A percentile compares a stretch with the other conserved stretches of the same genome.
Evolutionary conservation across 805 yeast genomes (phyloP).

Genomic region (Deakozyma indianensis): DNA sequence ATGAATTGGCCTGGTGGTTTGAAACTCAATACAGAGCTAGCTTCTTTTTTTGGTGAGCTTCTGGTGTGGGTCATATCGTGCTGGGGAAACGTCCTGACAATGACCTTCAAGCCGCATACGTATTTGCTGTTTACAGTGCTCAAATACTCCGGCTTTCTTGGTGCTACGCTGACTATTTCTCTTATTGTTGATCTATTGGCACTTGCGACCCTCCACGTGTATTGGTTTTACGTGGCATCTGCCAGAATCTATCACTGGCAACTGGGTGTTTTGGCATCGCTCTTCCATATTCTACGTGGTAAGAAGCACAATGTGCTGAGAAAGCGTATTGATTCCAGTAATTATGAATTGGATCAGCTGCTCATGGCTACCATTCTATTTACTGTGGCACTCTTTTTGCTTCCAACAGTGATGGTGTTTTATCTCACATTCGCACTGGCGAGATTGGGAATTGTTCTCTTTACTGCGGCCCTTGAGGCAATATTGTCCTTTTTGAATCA

Average conservation of each 20-base stretch:
- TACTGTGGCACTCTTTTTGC: conserved; percentile 57
- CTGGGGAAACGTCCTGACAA: conserved; percentile 28
- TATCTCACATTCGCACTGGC: conserved; percentile 57
- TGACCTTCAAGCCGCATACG: conserved; percentile 3
- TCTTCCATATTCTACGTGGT: conserved; percentile 79
- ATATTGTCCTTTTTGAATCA: conserved; percentile 57
- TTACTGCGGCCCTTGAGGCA: conserved; percentile 42
- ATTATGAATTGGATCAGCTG: conserved; percentile 76
- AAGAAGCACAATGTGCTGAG: conserved; percentile 74
- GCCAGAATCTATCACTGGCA: conserved; percentile 72
- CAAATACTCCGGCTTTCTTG: conserved; percentile 33
- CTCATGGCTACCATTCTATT: conserved; percentile 74
- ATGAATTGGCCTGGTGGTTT: conserved; percentile 90
- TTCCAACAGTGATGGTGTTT: conserved; percentile 82
- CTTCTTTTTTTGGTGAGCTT: conserved; percentile 73
- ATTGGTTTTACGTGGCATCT: conserved; percentile 63
- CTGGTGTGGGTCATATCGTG: conserved; percentile 72
- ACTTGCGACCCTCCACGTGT: conserved; percentile 53
- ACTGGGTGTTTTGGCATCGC: conserved; percentile 47
- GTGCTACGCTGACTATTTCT: conserved; percentile 59
- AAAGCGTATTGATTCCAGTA: conserved; percentile 70
- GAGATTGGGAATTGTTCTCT: conserved; percentile 35
- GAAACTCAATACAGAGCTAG: conserved; percentile 75
- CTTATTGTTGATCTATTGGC: conserved; percentile 49
- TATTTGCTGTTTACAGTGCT: conserved; percentile 6